These are phyloP conservation scores for Exophiala dermatitidis DNA, from an alignment of 2,329 filamentous ascomycete species.

Conservation along the genomic window DNA sequence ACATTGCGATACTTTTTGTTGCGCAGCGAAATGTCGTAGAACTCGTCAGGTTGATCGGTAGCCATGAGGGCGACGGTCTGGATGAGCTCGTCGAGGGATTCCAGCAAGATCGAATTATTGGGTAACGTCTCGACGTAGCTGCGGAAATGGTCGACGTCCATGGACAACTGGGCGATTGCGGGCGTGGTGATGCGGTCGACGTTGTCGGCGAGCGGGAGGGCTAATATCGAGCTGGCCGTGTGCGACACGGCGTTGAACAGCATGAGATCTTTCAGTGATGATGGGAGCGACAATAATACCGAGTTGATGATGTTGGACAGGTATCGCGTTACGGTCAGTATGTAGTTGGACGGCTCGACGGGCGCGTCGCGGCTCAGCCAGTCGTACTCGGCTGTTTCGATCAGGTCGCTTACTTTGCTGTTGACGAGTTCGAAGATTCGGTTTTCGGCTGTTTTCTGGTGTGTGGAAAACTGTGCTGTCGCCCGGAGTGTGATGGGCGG, in stretches of 20 bases:
- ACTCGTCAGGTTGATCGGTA: constrained; percentile 87
- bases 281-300: constrained; percentile 83
- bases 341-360: constrained; percentile 78
- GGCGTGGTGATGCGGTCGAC: constrained; percentile 84
- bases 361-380: constrained; percentile 62
- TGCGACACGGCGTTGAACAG: constrained; percentile 95
- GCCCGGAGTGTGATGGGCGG: constrained; percentile 48
- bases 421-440: constrained; percentile 98
- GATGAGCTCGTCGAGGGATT: constrained; percentile 85
- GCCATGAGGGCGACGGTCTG: constrained; percentile 88
- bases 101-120: constrained; percentile 77
- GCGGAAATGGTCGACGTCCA: constrained; percentile 76
- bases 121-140: constrained; percentile 74
- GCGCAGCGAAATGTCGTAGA: constrained; percentile 81
- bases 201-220: constrained; percentile 66
- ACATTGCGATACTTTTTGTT: constrained; percentile 94
- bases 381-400: constrained; percentile 95
- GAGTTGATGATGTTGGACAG: constrained; percentile 95
- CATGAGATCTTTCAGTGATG: constrained; percentile 93
- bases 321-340: constrained; percentile 89
- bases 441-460: constrained; percentile 95
- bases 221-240: constrained; percentile 69
- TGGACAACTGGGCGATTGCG: constrained; percentile 70
- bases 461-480: constrained; percentile 75
- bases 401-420: constrained; percentile 94